phyloP scores from a whole-genome alignment of 441 rosid species.

The Bruguiera hainesii region DNA sequence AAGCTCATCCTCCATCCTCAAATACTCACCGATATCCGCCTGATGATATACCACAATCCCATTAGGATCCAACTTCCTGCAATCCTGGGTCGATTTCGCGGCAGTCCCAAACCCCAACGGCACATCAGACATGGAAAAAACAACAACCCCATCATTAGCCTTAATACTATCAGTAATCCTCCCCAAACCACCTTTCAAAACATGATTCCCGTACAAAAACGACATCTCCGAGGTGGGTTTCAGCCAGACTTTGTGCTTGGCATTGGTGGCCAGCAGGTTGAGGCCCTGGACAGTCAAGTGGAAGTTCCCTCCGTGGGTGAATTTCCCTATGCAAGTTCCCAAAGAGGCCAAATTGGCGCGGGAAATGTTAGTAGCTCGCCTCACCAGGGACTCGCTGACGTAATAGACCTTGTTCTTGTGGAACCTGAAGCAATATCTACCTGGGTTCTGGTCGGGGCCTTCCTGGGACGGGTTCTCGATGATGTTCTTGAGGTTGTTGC shows the following conservation, averaged over 20 bases:
- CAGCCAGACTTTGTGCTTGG: conserved; percentile 94
- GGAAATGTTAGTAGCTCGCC: conserved; percentile 78
- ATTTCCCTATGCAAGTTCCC: conserved; percentile 82
- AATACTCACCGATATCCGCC: conserved; percentile 85
- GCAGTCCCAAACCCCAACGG: conserved; percentile 93
- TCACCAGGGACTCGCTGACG: conserved; percentile 79
- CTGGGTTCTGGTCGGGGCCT: conserved; percentile 64
- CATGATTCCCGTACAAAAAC: conserved; percentile 89
- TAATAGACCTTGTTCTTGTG: conserved; percentile 76
- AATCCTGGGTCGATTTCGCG: conserved; percentile 84
- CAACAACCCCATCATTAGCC: conserved; percentile 84
- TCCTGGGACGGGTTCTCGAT: conserved; percentile 88
- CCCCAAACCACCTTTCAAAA: conserved; percentile 93
- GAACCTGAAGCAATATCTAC: conserved; percentile 93
- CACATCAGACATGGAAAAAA: conserved; percentile 87
- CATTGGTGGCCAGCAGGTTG: conserved; percentile 63
- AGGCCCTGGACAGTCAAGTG: conserved; percentile 65
- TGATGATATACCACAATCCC: conserved; percentile 89
- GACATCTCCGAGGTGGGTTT: conserved; percentile 97
- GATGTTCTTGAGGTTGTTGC: conserved; percentile 88
- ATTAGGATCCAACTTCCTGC: conserved; percentile 86
- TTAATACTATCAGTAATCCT: conserved; percentile 84
- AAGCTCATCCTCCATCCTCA: conserved; percentile 94
- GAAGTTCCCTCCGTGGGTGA: conserved; percentile 80
- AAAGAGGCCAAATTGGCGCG: conserved; percentile 54